Evolutionary conservation across 2,329 filamentous ascomycete genomes (phyloP).

Genomic region (Trichoderma brevicompactum): DNA sequence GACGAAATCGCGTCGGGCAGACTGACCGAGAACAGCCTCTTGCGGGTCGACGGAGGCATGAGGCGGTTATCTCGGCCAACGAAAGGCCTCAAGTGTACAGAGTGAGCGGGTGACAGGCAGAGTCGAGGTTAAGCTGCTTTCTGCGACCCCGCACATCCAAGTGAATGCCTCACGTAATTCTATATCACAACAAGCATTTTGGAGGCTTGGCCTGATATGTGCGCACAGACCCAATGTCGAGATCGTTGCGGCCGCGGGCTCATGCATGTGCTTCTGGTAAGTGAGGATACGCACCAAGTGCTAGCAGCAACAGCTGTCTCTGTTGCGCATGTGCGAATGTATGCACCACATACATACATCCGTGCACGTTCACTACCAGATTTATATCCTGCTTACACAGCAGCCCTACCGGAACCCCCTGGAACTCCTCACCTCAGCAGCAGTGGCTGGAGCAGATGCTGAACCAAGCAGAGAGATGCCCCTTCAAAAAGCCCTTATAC

Average conservation of each 20-base stretch:
- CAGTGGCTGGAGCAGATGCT: no score
- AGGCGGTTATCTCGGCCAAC: conserved; percentile 24
- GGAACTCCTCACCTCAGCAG: no score
- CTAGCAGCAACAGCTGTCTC: background rate
- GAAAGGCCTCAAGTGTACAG: background rate
- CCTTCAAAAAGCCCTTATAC: no score
- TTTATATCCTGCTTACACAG: no score
- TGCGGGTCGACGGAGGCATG: conserved; percentile 2
- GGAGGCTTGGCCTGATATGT: background rate
- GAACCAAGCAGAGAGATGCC: no score
- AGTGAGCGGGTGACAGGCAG: background rate
- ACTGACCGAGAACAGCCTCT: conserved; percentile 12
- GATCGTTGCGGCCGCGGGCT: background rate
- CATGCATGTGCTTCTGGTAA: background rate
- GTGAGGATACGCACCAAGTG: background rate
- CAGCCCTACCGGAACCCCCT: no score
- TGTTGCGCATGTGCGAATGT: conserved; percentile 2
- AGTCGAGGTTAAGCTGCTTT: background rate
- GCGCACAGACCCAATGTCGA: conserved; percentile 4
- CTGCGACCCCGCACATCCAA: conserved; percentile 14
- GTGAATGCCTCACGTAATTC: conserved; percentile 10
- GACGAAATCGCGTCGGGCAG: conserved; percentile 18
- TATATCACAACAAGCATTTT: background rate
- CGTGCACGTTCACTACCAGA: background rate
- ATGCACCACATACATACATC: conserved; percentile 23